These are phyloP conservation scores for Colletotrichum siamense DNA, from an alignment of 2,329 filamentous ascomycete species.

Conservation along the genomic window DNA sequence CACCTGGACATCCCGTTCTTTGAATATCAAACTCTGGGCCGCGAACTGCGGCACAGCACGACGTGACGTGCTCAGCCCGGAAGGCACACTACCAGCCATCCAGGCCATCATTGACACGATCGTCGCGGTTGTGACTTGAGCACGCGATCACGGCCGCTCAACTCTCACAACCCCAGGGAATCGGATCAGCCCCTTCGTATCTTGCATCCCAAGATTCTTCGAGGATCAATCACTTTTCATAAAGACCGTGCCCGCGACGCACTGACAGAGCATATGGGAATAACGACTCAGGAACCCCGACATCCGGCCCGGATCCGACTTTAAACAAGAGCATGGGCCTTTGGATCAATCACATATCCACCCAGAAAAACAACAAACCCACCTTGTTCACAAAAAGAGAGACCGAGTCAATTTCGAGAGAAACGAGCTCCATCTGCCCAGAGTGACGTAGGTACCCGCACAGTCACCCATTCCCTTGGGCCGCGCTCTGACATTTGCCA, in stretches of 20 bases:
- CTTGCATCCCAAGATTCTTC: not conserved
- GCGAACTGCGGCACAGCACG: not conserved
- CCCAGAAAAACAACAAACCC: not conserved
- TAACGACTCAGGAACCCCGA: not conserved
- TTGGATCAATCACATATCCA: not conserved
- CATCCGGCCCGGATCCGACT: not conserved
- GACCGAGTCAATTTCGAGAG: not conserved
- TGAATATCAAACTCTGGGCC: not conserved
- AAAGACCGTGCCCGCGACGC: not conserved
- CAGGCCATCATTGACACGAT: not conserved
- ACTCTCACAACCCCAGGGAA: not conserved
- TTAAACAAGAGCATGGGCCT: not conserved
- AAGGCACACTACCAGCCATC: not conserved
- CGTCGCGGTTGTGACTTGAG: not conserved
- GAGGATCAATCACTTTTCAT: not conserved
- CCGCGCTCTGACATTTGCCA: conserved; percentile 2
- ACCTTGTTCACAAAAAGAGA: not conserved
- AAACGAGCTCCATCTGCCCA: not conserved
- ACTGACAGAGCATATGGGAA: not conserved
- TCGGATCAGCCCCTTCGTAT: not conserved
- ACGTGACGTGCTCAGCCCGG: not conserved
- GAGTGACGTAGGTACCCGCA: conserved; percentile 18
- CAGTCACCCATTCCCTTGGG: conserved; percentile 2
- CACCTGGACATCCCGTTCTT: not conserved
- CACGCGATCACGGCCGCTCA: not conserved